Conservation (phyloP, 352 stramenopile species). For the Albugo candida region DNA sequence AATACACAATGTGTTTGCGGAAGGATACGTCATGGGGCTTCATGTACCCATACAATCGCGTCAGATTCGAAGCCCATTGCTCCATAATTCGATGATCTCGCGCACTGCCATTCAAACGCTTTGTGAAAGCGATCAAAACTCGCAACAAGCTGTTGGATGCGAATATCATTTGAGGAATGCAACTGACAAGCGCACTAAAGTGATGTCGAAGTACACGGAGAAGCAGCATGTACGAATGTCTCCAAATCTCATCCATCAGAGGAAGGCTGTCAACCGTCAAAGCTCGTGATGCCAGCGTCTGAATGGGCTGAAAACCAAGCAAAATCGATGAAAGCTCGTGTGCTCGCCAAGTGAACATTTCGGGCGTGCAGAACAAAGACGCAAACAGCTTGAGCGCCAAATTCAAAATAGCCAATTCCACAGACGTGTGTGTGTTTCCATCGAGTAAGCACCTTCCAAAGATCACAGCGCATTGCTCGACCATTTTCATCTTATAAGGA, state of each 20-base stretch:
- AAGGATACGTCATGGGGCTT: constrained; percentile 57
- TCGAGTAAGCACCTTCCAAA: constrained; percentile 14
- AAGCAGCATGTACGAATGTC: constrained; percentile 53
- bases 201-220: constrained; percentile 61
- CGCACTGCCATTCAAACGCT: background rate
- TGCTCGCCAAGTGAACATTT: constrained; percentile 61
- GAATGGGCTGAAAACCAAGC: constrained; percentile 36
- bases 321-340: constrained; percentile 55
- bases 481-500: constrained; percentile 26
- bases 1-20: constrained; percentile 72
- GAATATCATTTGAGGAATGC: constrained; percentile 41
- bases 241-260: constrained; percentile 55
- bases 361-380: constrained; percentile 50
- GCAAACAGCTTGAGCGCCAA: constrained; percentile 27
- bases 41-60: constrained; percentile 73
- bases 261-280: constrained; percentile 1
- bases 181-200: constrained; percentile 38
- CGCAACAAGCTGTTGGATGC: constrained; percentile 44
- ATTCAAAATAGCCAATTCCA: constrained; percentile 21
- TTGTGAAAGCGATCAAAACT: constrained; percentile 16
- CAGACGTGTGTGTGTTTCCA: constrained; percentile 1
- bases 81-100: background rate
- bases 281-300: constrained; percentile 12
- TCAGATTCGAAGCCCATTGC: constrained; percentile 71
- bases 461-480: constrained; percentile 24